Percentiles rank a stretch among this genome's conserved stretches.
These are phyloP conservation scores for Lichtheimia hyalospora DNA, from an alignment of 371 early-diverging fungal species.

Conservation along the genomic window DNA sequence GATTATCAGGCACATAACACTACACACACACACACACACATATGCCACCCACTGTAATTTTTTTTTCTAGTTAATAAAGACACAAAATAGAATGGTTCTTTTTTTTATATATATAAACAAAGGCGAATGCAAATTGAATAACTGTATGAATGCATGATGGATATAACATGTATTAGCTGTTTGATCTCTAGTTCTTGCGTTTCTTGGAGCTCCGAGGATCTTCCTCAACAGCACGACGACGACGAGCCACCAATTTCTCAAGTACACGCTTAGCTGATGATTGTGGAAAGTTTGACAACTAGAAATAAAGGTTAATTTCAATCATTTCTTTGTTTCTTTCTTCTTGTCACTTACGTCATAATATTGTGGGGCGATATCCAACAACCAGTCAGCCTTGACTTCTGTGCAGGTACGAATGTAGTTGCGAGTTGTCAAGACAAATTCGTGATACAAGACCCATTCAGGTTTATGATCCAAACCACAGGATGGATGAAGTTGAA, in stretches of 20 bases:
- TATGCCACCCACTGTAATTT: too few relatives aligned
- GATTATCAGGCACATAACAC: too few relatives aligned
- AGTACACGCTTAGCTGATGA: constrained; percentile 89
- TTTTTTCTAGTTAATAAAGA: too few relatives aligned
- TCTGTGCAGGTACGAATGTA: constrained; percentile 94
- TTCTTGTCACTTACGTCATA: constrained; percentile 33
- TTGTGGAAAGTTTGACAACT: constrained; percentile 84
- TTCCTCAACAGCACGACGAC: constrained; percentile 34
- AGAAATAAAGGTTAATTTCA: constrained; percentile 39
- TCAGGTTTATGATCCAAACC: constrained; percentile 87
- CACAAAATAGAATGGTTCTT: too few relatives aligned
- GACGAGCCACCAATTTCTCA: constrained; percentile 49
- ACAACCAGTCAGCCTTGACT: constrained; percentile 89
- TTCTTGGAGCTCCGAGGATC: constrained; percentile 32
- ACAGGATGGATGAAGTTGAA: constrained; percentile 92
- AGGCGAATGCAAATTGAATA: too few relatives aligned
- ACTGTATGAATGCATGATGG: not conserved
- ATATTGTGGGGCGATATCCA: constrained; percentile 87
- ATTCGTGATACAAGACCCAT: constrained; percentile 98
- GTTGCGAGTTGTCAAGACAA: constrained; percentile 94
- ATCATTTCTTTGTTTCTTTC: not conserved
- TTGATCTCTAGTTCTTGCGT: constrained; percentile 20
- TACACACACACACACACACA: too few relatives aligned
- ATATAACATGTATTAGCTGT: not conserved
- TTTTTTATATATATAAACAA: too few relatives aligned